Evolutionary conservation across 192 early-diverging fungal species (phyloP), one percentile per base, ranked within the genome.

Genomic region (Gigaspora rosea): DNA sequence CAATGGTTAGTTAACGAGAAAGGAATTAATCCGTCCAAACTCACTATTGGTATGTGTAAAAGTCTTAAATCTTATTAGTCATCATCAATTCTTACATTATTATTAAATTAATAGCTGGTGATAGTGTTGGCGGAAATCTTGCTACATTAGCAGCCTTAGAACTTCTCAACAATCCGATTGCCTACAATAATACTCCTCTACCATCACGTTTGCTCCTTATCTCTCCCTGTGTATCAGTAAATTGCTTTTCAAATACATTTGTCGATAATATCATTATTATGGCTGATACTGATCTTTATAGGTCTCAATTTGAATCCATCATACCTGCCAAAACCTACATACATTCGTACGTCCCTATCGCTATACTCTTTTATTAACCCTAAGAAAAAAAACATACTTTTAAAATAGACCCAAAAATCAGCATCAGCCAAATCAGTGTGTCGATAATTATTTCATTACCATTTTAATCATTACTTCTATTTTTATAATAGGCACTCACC

Each of bases 51-150:
- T 73, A 46, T 15, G 71, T 58, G 8, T 41, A 9, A 33, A 54
- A 16, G 35, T 2, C 32, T 56, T 32, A 11, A 56, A 36, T 56
- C 11, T 1, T 27, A 6, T 18, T n/a, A 35, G 12, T 12, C 16
- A 22, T 54, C 12, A 20, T 22, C 1, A 54, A 22, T 20, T 71
- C 8, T 9, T 67, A 49, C 20, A 0, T 51, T 47, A 32, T 27
- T 49, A 49, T 8, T 51, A 49, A 22, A 8, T 69, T 67, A 47
- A 52, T 76, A 54, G 75, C 48, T 48, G 75, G 75, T 67, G 75
- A 76, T 54, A 76, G 75, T 51, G 64, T 63, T 5, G 75, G 75
- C 33, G 75, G 49, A 67, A 76, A 76, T 57, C 32, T 67, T 5
- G 47, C 51, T 46, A 1, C 33, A 36, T 10, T 41, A 20, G 16